A percentile compares a stretch with the other conserved stretches of the same genome.
These are phyloP conservation scores for Trypanosomatidae sp. DNA, from an alignment of 208 protist species.

Conservation along the genomic window DNA sequence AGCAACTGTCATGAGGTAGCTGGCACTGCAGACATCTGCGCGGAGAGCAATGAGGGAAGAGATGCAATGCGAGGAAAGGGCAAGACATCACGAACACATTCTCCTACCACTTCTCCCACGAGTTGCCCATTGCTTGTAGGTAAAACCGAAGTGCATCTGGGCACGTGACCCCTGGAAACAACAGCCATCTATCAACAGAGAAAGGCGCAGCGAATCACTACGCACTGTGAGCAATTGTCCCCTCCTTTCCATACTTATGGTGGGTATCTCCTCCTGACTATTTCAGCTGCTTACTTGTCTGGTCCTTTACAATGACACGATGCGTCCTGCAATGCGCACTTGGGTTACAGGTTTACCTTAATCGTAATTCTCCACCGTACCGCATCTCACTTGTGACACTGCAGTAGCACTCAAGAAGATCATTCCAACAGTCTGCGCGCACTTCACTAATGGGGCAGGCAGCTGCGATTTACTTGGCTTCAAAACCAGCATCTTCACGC, in stretches of 20 bases:
- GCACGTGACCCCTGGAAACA: background rate
- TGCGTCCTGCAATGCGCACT: background rate
- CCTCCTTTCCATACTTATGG: background rate
- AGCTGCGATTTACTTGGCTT: background rate
- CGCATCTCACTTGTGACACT: background rate
- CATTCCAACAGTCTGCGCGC: background rate
- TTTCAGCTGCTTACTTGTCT: constrained; percentile 1
- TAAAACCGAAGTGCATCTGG: background rate
- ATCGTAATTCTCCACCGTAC: constrained; percentile 1
- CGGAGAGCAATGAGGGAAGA: background rate
- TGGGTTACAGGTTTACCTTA: constrained; percentile 6
- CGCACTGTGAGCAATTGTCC: background rate
- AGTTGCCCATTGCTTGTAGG: background rate
- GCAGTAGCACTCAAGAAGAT: background rate
- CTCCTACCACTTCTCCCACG: background rate
- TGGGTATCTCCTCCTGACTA: background rate
- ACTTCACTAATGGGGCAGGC: constrained; percentile 1
- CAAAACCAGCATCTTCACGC: background rate
- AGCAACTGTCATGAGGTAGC: background rate
- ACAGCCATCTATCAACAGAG: constrained; percentile 5
- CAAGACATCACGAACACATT: background rate
- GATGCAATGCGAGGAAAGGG: background rate
- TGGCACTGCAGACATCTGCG: background rate
- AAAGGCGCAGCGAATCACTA: background rate
- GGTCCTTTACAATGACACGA: constrained; percentile 1